Base-by-base conservation (phyloP, 345 rosid genomes). In the Excoecaria agallocha region DNA sequence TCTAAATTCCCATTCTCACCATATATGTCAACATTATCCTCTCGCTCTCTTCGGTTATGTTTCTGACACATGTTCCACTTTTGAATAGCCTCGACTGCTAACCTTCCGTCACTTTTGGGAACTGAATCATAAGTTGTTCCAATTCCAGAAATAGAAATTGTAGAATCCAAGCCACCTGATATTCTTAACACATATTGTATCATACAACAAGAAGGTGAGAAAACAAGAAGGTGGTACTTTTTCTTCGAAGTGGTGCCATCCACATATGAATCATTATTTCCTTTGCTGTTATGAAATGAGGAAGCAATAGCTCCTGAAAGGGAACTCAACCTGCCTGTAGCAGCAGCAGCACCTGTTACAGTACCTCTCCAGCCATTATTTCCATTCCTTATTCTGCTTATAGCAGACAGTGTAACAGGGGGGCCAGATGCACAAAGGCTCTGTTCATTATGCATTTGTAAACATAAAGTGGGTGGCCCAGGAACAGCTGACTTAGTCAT, bases 21-120 rank as follows among this genome's bases (percentile, higher is more conserved):
- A 82, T 94, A 94, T 69, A 92, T 84, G 82, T 94, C 97, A 39
- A 87, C 56, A 75, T 85, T 86, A 78, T 92, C 97, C 43, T 89
- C 95, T 64, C 78, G 80, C 57, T 92, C 98, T 72, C 89, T 91
- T 68, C 91, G 84, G 50, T 71, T 80, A 58, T 91, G 90, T 78
- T 92, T 91, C 77, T 91, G 89, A 69, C 89, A 87, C 55, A 94
- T 87, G 78, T 79, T 87, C 98, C 98, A 94, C 83, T 91, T 94
- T 86, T 83, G 89, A 68, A 92, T 84, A 52, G 98, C 88, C 71
- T 85, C 87, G 69, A 90, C 93, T 25, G 76, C 86, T 74, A 94
- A 68, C 68, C 87, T 86, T 51, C 88, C 90, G 82, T 92, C 96
- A 72, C 77, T 82, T 74, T 91, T 98, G 49, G 79, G 50, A 64